Percentiles rank a stretch among this genome's conserved stretches.
These are phyloP conservation scores for Juncus inflexus DNA, from an alignment of 176 grass and related monocot genomes.

Conservation along the genomic window DNA sequence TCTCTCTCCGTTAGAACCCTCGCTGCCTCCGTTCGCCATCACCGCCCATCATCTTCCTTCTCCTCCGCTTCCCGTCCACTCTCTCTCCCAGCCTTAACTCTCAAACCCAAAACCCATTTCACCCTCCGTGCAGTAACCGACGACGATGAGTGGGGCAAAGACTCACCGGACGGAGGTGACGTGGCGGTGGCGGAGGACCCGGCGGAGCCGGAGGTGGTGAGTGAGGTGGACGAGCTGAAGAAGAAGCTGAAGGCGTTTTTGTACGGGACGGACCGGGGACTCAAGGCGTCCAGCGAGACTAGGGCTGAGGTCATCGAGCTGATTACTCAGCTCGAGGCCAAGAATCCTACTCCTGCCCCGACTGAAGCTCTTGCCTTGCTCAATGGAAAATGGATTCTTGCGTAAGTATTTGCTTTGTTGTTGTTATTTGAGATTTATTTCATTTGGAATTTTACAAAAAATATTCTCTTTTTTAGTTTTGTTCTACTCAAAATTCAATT, in stretches of 20 bases:
- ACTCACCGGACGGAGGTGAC: not conserved
- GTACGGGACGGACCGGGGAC: conserved; percentile 73
- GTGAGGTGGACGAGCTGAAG: conserved; percentile 60
- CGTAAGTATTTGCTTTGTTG: conserved; percentile 34
- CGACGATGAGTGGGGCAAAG: conserved; percentile 76
- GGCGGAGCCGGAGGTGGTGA: conserved; percentile 21
- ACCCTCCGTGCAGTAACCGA: conserved; percentile 28
- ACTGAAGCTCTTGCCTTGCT: conserved; percentile 76
- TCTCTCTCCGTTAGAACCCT: conserved; percentile 22
- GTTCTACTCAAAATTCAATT: not conserved
- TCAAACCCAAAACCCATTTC: conserved; percentile 12
- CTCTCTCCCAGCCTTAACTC: not conserved
- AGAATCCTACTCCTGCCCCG: conserved; percentile 80
- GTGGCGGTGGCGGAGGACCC: conserved; percentile 29
- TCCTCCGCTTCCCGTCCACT: not conserved
- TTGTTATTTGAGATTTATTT: not conserved
- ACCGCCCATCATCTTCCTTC: not conserved
- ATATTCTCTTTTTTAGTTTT: too few relatives aligned
- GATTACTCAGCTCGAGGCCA: conserved; percentile 80
- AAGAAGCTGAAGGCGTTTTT: conserved; percentile 59
- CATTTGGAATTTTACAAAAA: too few relatives aligned
- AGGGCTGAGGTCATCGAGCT: conserved; percentile 76
- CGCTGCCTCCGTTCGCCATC: conserved; percentile 25
- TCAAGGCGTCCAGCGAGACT: conserved; percentile 81
- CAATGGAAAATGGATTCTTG: conserved; percentile 93